A percentile compares a stretch with the other conserved stretches of the same genome.
phyloP scores from a whole-genome alignment of 2,329 filamentous ascomycete species.

The Paracamarosporium sp. region DNA sequence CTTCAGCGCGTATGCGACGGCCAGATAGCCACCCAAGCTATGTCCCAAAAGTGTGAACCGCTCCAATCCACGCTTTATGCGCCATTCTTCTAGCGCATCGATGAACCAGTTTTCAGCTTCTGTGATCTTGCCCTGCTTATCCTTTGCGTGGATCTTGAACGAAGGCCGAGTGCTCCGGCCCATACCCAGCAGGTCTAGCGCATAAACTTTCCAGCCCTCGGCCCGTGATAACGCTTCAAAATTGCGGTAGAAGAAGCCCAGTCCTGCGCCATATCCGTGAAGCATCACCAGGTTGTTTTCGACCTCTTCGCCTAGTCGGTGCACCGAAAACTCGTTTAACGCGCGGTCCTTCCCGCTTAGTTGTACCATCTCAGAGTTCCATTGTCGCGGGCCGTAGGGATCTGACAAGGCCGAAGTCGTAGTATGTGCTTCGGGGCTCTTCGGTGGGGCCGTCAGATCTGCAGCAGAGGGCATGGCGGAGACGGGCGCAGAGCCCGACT shows the following conservation, averaged over 20 bases:
- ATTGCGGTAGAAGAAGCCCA: conserved; percentile 99
- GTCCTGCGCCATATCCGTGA: conserved; percentile 93
- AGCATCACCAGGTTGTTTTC: conserved; percentile 93
- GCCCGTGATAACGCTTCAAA: conserved; percentile 84
- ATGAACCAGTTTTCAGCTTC: conserved; percentile 97
- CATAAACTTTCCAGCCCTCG: conserved; percentile 86
- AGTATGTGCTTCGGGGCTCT: conserved; percentile 49
- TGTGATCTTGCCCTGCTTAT: conserved; percentile 76
- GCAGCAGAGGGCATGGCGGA: conserved; percentile 50
- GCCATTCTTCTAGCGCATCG: conserved; percentile 96
- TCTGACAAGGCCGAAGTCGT: conserved; percentile 64
- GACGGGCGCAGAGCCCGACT: conserved; percentile 63
- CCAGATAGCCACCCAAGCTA: conserved; percentile 92
- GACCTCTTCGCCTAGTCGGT: conserved; percentile 77
- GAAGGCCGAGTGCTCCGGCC: conserved; percentile 83
- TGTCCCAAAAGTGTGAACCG: conserved; percentile 93
- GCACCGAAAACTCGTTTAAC: conserved; percentile 91
- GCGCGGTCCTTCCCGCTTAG: conserved; percentile 85
- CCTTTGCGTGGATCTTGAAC: conserved; percentile 86
- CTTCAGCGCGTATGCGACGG: conserved; percentile 93
- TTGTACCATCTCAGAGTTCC: conserved; percentile 84
- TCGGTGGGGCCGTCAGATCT: conserved; percentile 46
- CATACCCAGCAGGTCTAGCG: conserved; percentile 95
- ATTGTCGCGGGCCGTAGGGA: conserved; percentile 83
- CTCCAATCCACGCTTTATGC: conserved; percentile 84